Evolutionary conservation across 129 eudicot species (phyloP).

Genomic region (Arctium minus): DNA sequence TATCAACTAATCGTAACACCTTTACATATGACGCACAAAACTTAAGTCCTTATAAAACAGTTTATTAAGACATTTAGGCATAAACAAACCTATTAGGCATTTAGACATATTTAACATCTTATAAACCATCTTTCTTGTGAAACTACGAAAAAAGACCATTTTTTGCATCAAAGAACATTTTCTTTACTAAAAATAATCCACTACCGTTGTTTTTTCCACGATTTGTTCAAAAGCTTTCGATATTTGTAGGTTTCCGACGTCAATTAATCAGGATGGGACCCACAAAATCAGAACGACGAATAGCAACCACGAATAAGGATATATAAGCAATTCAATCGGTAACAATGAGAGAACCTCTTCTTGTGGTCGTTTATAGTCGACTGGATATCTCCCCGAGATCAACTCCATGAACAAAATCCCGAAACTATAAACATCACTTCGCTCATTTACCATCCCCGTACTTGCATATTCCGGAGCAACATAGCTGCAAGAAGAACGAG

Average conservation of each 20-base stretch:
- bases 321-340: background rate
- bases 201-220: background rate
- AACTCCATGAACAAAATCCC: slow-evolving; percentile 70
- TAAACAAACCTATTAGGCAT: background rate
- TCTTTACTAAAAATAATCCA: background rate
- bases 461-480: slow-evolving; percentile 78
- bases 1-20: background rate
- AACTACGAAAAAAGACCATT: background rate
- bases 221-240: background rate
- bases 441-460: slow-evolving; percentile 69
- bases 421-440: slow-evolving; percentile 63
- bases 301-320: background rate
- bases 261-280: background rate
- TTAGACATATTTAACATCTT: background rate
- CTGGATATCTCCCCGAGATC: slow-evolving; percentile 59
- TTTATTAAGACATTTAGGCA: background rate
- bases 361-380: slow-evolving; percentile 50
- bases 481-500: slow-evolving; percentile 37
- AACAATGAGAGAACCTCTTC: slow-evolving; percentile 45
- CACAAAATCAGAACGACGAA: background rate
- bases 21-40: too few relatives aligned
- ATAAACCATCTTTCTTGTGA: background rate
- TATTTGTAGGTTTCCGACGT: background rate
- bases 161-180: background rate
- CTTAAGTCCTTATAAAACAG: background rate